Base-by-base conservation (phyloP, 2,329 filamentous ascomycete genomes). In the Gaeumannomyces sp. region DNA sequence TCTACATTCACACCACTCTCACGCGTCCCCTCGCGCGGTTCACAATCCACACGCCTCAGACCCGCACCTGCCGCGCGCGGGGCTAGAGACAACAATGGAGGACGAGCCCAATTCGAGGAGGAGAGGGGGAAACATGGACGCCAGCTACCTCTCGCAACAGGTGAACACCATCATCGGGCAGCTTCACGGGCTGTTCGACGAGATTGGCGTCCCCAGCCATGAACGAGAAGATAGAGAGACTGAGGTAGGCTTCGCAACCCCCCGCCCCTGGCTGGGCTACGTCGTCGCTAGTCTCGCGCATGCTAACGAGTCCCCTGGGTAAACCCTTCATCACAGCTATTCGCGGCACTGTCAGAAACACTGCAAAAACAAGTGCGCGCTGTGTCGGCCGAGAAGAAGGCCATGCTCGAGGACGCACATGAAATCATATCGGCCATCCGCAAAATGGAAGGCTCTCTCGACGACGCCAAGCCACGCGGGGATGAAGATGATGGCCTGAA, bases 131-230 rank as follows among this genome's bases (percentile, higher is more conserved):
- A 67, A 22, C 71, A 96, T 97, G 88, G 93, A 97, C 79, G 92
- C 93, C 66, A 92, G 91, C 76, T 96, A 96, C 77, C 83, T 98
- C 74, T 91, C 92, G 71, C 92, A 96, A 76, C 95, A 98, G 85
- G 92, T 99, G 79, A 95, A 92, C 70, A 92, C 86, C 72, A 97
- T 97, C 74, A 93, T 98, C 75, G 87, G 87, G 76, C 93, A 97
- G 78, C 85, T 99, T 67, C 94, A 98, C 78, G 91, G 90, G 69
- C 85, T 98, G 65, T 99, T 97, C 73, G 95, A 99, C 76, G 94
- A 99, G 75, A 99, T 99, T 73, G 95, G 95, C 66, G 91, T 99
- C n/a, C 87, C 94, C 33, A 87, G 81, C 73, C 93, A 97, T 87
- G 95, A 98, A 77, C 90, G 95, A 73, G 93, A 98, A 74, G 84